Evolutionary conservation across 768 basidiomycete genomes (phyloP).

Genomic region (Pleurotus djamor): DNA sequence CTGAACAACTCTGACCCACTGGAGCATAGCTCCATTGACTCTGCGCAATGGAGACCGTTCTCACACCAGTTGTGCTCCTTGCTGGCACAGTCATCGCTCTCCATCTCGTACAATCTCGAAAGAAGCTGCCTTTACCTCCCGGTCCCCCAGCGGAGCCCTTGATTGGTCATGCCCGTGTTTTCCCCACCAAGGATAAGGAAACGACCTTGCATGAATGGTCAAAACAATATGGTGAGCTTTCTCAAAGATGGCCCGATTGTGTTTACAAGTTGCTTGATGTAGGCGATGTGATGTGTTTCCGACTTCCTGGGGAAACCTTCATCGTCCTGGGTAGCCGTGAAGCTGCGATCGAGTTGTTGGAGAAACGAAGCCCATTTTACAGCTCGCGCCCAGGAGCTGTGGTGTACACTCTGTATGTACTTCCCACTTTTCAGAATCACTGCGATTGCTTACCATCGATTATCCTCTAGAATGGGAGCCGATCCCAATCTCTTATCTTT

Average conservation of each 20-base stretch:
- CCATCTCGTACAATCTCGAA: no score
- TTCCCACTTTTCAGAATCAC: no score
- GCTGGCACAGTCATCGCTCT: no score
- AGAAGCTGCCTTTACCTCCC: constrained; percentile 27
- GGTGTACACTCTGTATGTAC: constrained; percentile 41
- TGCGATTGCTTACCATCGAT: no score
- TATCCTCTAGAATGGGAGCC: constrained; percentile 1
- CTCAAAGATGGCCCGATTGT: not conserved
- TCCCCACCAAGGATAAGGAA: constrained; percentile 35
- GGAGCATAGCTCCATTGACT: no score
- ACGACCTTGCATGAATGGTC: constrained; percentile 38
- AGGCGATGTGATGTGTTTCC: constrained; percentile 42
- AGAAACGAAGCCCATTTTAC: constrained; percentile 50
- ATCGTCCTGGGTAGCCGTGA: constrained; percentile 46
- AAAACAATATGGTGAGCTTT: constrained; percentile 37
- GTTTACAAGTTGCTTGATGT: not conserved
- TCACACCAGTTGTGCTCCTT: no score
- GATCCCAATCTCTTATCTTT: constrained; percentile 6
- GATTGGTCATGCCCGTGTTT: constrained; percentile 47
- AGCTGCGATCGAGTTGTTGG: constrained; percentile 45
- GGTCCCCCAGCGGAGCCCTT: constrained; percentile 44
- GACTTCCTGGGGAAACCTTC: constrained; percentile 41
- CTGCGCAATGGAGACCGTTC: no score
- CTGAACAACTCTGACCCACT: no score
- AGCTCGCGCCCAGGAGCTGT: constrained; percentile 50